Base-by-base conservation (phyloP, 2,329 filamentous ascomycete species). In the Botrytis tulipae region DNA sequence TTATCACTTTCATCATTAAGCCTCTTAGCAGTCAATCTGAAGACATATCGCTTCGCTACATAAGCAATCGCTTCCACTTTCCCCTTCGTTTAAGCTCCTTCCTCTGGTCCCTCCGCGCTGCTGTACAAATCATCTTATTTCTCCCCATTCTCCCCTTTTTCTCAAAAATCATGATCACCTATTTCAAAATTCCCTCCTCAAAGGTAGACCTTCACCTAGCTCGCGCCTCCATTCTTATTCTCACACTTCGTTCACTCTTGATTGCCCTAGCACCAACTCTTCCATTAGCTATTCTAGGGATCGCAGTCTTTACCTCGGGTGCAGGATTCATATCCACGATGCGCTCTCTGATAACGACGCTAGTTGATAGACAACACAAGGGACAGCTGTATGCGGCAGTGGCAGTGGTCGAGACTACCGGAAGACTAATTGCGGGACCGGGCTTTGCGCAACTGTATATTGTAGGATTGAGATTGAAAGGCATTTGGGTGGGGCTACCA, bases 401-500 rank as follows among this genome's bases (percentile, higher is more conserved):
- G 32, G 73, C 75, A 8, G 69, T 80, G 5, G 74, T 80, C 1
- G 79, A 81, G 51, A 78, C 74, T 14, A 46, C 74, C 14, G 77
- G 78, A 25, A 65, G 72, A 16, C 59, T 81, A 16, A 48, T 73
- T 42, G 76, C 78, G 10, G 76, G 78, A 3, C 80, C 79, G 4
- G 66, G 54, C 4, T 48, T 80, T 18, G 78, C 77, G 16, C 57
- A 40, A 10, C 61, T 80, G 7, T 80, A 77, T 70, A 75, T 76
- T 3, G 20, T 75, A 7, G 79, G 79, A 1, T 51, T 81, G 67
- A 74, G 75, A 54, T 74, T 63, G 72, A 77, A 76, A 72, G 76
- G 77, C 1, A 72, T 60, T 10, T 80, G 79, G 79, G 72, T 77
- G 32, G 78, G 76, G 25, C 62, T 80, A 20, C 80, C 80, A 29